Evolutionary conservation across 2,329 filamentous ascomycete genomes (phyloP).

Genomic region (Amauroascus niger): DNA sequence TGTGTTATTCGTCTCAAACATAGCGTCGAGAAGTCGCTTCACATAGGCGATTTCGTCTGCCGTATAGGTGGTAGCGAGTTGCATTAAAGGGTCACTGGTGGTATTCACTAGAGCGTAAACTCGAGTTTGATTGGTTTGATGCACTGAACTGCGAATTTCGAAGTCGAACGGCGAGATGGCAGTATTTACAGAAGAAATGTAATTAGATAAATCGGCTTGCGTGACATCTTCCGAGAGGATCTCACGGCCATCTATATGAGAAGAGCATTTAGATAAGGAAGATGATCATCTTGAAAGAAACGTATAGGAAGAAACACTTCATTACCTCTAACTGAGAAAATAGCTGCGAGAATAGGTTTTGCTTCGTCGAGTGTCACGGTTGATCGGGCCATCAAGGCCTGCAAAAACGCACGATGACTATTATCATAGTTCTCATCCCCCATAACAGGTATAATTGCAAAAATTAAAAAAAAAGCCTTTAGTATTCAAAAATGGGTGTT

Average conservation of each 20-base stretch:
- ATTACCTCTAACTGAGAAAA: conserved; percentile 53
- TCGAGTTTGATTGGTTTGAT: conserved; percentile 56
- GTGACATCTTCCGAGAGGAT: conserved; percentile 55
- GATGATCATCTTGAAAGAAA: background rate
- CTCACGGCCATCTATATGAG: conserved; percentile 37
- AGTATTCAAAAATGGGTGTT: too few relatives aligned
- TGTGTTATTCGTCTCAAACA: conserved; percentile 85
- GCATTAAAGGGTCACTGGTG: conserved; percentile 71
- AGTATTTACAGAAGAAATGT: conserved; percentile 60
- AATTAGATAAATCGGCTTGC: conserved; percentile 56
- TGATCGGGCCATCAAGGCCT: conserved; percentile 72
- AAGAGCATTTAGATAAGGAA: background rate
- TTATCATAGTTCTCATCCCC: conserved; percentile 43
- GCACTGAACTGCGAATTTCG: conserved; percentile 65
- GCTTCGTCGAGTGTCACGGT: conserved; percentile 67
- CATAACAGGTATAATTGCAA: conserved; percentile 9
- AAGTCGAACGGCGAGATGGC: conserved; percentile 72
- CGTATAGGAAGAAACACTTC: background rate
- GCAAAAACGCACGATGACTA: conserved; percentile 77
- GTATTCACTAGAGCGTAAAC: conserved; percentile 82
- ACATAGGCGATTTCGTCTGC: conserved; percentile 84
- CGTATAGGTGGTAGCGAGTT: conserved; percentile 70
- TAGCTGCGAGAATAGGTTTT: conserved; percentile 63
- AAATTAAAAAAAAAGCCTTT: background rate
- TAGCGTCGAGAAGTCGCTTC: conserved; percentile 75